These are phyloP conservation scores for Pholiota microspora DNA, from an alignment of 768 basidiomycete genomes.

Conservation along the genomic window DNA sequence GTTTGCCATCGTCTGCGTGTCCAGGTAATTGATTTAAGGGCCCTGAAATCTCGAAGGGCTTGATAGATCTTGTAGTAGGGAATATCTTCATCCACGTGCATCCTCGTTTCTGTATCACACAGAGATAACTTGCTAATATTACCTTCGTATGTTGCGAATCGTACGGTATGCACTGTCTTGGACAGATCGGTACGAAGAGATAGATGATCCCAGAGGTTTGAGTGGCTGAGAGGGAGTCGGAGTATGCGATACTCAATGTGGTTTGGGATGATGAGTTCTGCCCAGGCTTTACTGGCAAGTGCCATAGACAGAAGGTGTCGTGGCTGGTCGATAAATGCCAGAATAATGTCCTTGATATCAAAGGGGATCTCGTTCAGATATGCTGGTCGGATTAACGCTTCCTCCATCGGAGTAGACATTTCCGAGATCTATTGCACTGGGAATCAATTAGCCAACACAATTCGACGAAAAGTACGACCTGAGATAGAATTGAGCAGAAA, in stretches of 20 bases:
- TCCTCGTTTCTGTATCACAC: too few species aligned
- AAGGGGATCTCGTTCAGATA: slow-evolving; percentile 13
- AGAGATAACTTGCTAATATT: too few species aligned
- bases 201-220: slow-evolving; percentile 24
- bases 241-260: slow-evolving; percentile 26
- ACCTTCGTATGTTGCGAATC: slow-evolving; percentile 3
- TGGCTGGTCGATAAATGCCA: slow-evolving; percentile 9
- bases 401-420: neutral
- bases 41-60: slow-evolving; percentile 9
- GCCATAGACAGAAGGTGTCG: slow-evolving; percentile 14
- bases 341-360: slow-evolving; percentile 19
- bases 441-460: too few species aligned
- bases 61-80: neutral
- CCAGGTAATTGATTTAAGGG: slow-evolving; percentile 13
- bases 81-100: too few species aligned
- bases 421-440: too few species aligned
- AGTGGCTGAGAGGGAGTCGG: slow-evolving; percentile 7
- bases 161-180: slow-evolving; percentile 18
- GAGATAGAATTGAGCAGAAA: too few species aligned
- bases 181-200: slow-evolving; percentile 22
- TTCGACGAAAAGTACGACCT: too few species aligned
- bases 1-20: neutral
- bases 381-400: neutral
- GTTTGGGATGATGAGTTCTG: slow-evolving; percentile 20
- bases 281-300: slow-evolving; percentile 16